These are phyloP conservation scores for Endotrypanum monterogeii DNA, from an alignment of 208 protist species.

Conservation along the genomic window DNA sequence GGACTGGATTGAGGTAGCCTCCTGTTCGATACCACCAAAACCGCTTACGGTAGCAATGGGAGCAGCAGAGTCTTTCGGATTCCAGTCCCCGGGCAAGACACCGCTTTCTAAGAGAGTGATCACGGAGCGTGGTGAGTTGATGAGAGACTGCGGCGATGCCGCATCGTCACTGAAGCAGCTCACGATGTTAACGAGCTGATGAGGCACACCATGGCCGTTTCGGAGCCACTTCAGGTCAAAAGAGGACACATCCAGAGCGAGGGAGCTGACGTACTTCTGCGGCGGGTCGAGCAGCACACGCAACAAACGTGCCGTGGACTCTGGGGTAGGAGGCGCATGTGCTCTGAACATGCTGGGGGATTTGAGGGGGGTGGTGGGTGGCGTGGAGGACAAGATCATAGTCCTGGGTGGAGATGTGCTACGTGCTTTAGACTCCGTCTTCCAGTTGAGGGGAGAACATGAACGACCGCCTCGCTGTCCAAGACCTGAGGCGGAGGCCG, in stretches of 20 bases:
- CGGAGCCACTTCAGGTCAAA: constrained; percentile 78
- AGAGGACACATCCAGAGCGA: constrained; percentile 54
- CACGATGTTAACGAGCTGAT: constrained; percentile 21
- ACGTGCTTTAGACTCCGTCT: neutral
- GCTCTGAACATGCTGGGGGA: neutral
- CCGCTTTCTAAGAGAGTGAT: constrained; percentile 79
- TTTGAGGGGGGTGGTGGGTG: neutral
- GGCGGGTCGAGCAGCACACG: constrained; percentile 69
- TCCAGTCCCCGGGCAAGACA: constrained; percentile 52
- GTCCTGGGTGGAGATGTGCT: neutral
- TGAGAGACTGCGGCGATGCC: neutral
- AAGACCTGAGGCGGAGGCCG: neutral
- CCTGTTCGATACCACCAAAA: neutral
- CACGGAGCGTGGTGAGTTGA: constrained; percentile 86
- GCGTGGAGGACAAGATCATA: neutral
- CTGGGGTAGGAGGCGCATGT: constrained; percentile 2
- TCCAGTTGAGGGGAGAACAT: neutral
- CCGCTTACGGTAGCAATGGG: neutral
- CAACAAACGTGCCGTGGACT: constrained; percentile 58
- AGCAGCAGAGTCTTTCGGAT: neutral
- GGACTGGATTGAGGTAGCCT: constrained; percentile 14
- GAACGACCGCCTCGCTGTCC: neutral
- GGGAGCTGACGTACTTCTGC: constrained; percentile 56
- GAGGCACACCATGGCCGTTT: constrained; percentile 35
- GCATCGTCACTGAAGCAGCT: constrained; percentile 11